Evolutionary conservation across 495 filamentous ascomycete species (phyloP).

Genomic region (Hypoxylon fuscum): DNA sequence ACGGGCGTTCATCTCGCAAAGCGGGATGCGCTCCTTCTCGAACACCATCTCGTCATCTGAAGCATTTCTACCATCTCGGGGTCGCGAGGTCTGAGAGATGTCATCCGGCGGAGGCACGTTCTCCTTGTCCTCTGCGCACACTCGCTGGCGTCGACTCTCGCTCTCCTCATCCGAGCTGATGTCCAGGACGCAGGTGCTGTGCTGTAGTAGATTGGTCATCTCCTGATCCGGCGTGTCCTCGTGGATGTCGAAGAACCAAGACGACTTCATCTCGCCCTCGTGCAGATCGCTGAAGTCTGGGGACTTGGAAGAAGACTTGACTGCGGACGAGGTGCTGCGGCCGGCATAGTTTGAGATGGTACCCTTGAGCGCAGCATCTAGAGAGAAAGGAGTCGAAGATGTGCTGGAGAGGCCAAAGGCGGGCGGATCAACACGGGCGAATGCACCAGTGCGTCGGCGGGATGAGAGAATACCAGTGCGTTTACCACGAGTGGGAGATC

Average conservation of each 20-base stretch:
- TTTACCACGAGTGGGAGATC: constrained; percentile 68
- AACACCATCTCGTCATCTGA: constrained; percentile 53
- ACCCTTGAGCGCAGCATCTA: constrained; percentile 78
- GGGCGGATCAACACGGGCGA: constrained; percentile 69
- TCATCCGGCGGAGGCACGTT: constrained; percentile 82
- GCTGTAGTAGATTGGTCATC: constrained; percentile 89
- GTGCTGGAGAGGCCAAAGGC: constrained; percentile 49
- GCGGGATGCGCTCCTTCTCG: constrained; percentile 68
- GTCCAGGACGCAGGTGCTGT: constrained; percentile 85
- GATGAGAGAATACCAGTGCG: constrained; percentile 69
- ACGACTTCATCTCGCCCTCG: constrained; percentile 62
- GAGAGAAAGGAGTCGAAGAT: constrained; percentile 70
- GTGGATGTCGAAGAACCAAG: constrained; percentile 94
- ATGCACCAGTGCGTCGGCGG: constrained; percentile 64
- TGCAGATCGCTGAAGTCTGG: constrained; percentile 28
- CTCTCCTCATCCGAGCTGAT: constrained; percentile 77
- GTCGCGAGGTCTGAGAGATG: constrained; percentile 59
- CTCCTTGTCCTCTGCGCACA: constrained; percentile 76
- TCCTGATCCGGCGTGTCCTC: constrained; percentile 91
- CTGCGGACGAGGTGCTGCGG: constrained; percentile 34
- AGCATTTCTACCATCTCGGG: constrained; percentile 25
- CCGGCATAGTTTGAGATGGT: constrained; percentile 67
- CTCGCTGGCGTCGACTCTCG: constrained; percentile 61
- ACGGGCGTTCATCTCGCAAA: constrained; percentile 73
- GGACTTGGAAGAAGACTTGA: constrained; percentile 28